These are phyloP conservation scores for Clitoria ternatea DNA, from an alignment of 306 rosid species.

Conservation along the genomic window DNA sequence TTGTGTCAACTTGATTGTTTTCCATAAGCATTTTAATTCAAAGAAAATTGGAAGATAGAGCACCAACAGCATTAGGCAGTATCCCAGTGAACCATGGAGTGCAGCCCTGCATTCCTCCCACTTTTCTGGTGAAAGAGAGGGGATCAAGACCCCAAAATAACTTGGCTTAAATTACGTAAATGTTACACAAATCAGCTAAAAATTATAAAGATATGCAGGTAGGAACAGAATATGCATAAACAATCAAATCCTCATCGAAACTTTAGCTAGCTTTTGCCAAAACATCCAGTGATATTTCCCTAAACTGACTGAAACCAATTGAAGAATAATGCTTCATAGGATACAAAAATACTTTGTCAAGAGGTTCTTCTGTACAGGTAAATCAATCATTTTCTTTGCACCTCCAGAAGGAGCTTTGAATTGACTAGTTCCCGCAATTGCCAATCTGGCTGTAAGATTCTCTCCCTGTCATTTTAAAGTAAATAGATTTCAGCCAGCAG, in stretches of 20 bases:
- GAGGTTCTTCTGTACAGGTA: constrained; percentile 88
- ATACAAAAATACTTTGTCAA: constrained; percentile 89
- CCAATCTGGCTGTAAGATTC: constrained; percentile 22
- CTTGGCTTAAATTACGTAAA: too few species aligned
- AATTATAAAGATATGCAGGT: too few species aligned
- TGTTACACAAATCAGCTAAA: too few species aligned
- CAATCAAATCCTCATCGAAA: too few species aligned
- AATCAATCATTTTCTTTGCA: constrained; percentile 63
- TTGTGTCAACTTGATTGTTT: constrained; percentile 4
- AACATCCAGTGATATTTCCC: too few species aligned
- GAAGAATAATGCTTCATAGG: constrained; percentile 35
- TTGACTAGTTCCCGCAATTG: constrained; percentile 33
- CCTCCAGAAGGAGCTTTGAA: constrained; percentile 44
- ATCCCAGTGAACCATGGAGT: constrained; percentile 8
- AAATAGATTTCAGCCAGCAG: constrained; percentile 19
- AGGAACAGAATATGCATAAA: too few species aligned
- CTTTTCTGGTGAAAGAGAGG: too few species aligned
- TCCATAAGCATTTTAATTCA: not conserved
- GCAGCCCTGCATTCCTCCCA: constrained; percentile 13
- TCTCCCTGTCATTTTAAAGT: constrained; percentile 48
- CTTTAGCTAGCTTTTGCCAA: too few species aligned
- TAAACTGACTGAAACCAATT: not conserved
- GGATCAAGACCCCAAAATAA: too few species aligned
- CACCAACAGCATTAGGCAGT: not conserved
- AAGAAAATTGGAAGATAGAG: not conserved